Conservation (phyloP, 306 rosid species). For the Medicago ruthenica region DNA sequence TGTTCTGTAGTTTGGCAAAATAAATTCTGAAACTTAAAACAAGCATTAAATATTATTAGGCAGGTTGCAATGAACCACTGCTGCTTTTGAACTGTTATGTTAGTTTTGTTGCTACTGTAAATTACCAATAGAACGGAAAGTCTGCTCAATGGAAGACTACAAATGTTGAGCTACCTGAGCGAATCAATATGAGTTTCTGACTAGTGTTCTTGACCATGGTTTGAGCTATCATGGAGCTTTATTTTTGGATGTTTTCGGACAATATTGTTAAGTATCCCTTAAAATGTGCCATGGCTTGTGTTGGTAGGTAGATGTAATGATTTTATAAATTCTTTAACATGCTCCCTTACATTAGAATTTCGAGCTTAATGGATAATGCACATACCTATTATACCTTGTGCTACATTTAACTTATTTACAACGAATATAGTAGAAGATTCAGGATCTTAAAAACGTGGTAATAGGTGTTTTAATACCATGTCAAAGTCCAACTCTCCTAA, state of each 20-base stretch:
- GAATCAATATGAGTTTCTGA: conserved; percentile 1
- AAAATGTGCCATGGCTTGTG: conserved; percentile 5
- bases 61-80: conserved; percentile 10
- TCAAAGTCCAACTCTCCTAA: neutral
- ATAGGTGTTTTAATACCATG: conserved; percentile 14
- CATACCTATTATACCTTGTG: conserved; percentile 8
- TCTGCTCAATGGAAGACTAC: neutral
- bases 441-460: conserved; percentile 20
- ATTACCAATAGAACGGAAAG: too few species aligned
- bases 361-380: conserved; percentile 1
- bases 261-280: conserved; percentile 26
- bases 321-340: conserved; percentile 10
- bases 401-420: conserved; percentile 2
- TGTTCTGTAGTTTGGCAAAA: conserved; percentile 8
- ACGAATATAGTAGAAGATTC: conserved; percentile 14
- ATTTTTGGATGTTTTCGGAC: too few species aligned
- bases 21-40: conserved; percentile 13
- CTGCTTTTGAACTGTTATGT: conserved; percentile 16
- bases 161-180: conserved; percentile 14
- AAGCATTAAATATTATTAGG: conserved; percentile 15
- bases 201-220: conserved; percentile 15
- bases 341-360: neutral
- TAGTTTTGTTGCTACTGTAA: conserved; percentile 14
- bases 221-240: too few species aligned
- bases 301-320: conserved; percentile 11